Conservation (phyloP, 495 filamentous ascomycete species). For the Xylaria palmicola region DNA sequence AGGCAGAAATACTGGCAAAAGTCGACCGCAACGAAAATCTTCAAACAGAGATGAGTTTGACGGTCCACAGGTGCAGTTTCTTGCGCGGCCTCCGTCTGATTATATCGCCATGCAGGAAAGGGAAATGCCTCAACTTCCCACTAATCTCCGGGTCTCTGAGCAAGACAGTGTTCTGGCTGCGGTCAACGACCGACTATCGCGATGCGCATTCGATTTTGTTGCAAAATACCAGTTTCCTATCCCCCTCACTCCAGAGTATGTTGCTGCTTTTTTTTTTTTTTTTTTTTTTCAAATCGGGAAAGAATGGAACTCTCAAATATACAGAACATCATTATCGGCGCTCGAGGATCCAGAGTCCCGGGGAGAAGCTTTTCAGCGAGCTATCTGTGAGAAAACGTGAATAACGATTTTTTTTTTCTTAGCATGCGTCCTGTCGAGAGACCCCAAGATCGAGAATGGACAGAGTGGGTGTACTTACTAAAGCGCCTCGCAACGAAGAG, state of each 20-base stretch:
- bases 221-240: conserved; percentile 89
- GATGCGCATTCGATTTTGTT: conserved; percentile 85
- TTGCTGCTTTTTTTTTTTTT: background rate
- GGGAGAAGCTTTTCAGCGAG: background rate
- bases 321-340: background rate
- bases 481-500: conserved; percentile 83
- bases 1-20: conserved; percentile 49
- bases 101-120: conserved; percentile 70
- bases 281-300: background rate
- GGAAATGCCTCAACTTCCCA: conserved; percentile 77
- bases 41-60: conserved; percentile 90
- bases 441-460: conserved; percentile 84
- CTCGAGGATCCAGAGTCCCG: background rate
- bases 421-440: conserved; percentile 72
- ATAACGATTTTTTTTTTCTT: background rate
- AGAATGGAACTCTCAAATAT: background rate
- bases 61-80: conserved; percentile 71
- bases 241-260: conserved; percentile 64
- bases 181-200: conserved; percentile 80
- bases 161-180: conserved; percentile 75
- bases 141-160: conserved; percentile 77
- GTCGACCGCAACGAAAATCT: conserved; percentile 65
- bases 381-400: background rate
- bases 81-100: conserved; percentile 64
- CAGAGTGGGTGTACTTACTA: conserved; percentile 86